Conservation (phyloP, 306 rosid species). For the Sindora glabra region DNA sequence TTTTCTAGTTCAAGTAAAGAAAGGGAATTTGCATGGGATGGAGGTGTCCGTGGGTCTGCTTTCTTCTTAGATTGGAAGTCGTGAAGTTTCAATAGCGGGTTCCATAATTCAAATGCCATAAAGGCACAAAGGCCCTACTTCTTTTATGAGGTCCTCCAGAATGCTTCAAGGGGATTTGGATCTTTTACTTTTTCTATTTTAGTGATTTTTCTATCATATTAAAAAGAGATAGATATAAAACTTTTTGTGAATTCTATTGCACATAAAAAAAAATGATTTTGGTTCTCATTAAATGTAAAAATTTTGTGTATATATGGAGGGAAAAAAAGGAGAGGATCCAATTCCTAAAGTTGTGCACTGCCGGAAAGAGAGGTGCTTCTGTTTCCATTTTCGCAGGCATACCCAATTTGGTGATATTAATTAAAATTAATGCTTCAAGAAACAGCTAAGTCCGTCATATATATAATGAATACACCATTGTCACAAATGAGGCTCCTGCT, state of each 20-base stretch:
- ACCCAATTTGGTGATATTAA: slow-evolving; percentile 11
- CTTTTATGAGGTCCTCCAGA: slow-evolving; percentile 19
- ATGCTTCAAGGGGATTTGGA: too few relatives aligned
- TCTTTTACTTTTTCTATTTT: too few relatives aligned
- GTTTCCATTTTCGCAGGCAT: slow-evolving; percentile 20
- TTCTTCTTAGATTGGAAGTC: slow-evolving; percentile 12
- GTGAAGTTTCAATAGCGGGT: slow-evolving; percentile 13
- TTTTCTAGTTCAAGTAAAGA: background rate
- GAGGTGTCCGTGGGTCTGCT: slow-evolving; percentile 8
- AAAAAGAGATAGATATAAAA: too few relatives aligned
- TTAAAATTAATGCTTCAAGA: slow-evolving; percentile 22
- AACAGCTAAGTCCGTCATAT: slow-evolving; percentile 19
- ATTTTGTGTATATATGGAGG: too few relatives aligned
- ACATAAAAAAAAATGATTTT: too few relatives aligned
- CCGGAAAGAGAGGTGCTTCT: slow-evolving; percentile 12
- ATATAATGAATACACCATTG: background rate
- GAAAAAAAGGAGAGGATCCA: background rate
- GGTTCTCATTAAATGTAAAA: too few relatives aligned
- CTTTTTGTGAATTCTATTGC: too few relatives aligned
- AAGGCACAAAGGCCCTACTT: slow-evolving; percentile 17
- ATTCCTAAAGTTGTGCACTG: slow-evolving; percentile 8
- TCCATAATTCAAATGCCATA: slow-evolving; percentile 13
- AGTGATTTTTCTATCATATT: too few relatives aligned
- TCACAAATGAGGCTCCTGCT: background rate
- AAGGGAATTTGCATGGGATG: slow-evolving; percentile 10